Evolutionary conservation across 345 rosid species (phyloP), one percentile per base, ranked within the genome.

Genomic region (Eucalyptus cladocalyx): DNA sequence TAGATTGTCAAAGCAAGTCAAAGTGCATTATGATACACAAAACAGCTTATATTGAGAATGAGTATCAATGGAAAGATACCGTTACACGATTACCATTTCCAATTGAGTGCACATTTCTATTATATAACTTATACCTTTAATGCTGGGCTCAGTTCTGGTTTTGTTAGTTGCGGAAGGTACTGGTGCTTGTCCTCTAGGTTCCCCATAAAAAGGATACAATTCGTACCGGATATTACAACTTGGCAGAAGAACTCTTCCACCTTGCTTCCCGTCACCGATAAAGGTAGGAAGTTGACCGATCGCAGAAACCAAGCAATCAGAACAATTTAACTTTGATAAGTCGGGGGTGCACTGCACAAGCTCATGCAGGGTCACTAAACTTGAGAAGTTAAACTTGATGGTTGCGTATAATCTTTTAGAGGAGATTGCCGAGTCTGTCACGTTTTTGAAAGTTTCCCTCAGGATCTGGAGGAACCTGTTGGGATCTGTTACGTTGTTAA

Each of bases 281-380:
- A 21, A 9, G 15, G 4, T 13, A 30, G 40, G 67, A 23, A 90
- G 5, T 21, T 26, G 15, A 21, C 12, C 2, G 24, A 45, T 37
- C 2, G 88, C 88, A 23, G 3, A 28, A 2, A 1, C 19, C 15
- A 90, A 50, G 81, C 92, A 92, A 18, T 3, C 47, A 7, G 4
- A 4, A 48, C 50, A 48, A 48, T 48, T 13, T 48, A 13, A 34
- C 8, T 26, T 26, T 0, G 90, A 86, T n/a, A 92, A 8, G 87
- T 90, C 88, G 1, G 91, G 89, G 6, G 88, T 89, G 90, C 93
- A 91, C 69, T 92, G 91, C n/a, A 50, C 92, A n/a, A 87, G 53
- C 42, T 43, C 83, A 49, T 88, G 28, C 47, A 92, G 37, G 4
- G 45, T 48, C 14, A 23, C 30, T 4, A 0, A 11, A 21, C 30